A percentile compares a stretch with the other conserved stretches of the same genome.
These are phyloP conservation scores for Metschnikowia lachancei DNA, from an alignment of 805 yeast species.

Conservation along the genomic window DNA sequence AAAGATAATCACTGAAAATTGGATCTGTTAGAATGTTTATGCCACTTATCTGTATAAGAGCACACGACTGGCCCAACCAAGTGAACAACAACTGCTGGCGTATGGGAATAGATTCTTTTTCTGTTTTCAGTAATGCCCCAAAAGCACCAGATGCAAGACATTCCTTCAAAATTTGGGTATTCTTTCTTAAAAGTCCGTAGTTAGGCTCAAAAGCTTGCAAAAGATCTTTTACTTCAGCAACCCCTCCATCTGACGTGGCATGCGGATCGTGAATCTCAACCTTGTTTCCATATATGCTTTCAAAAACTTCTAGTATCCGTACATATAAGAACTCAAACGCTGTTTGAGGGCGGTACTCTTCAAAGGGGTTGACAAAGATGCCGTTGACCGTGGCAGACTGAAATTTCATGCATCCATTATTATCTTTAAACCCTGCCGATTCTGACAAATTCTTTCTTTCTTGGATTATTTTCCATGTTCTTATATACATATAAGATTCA, in stretches of 20 bases:
- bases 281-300: slow-evolving; percentile 43
- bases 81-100: slow-evolving; percentile 61
- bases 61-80: slow-evolving; percentile 94
- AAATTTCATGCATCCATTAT: slow-evolving; percentile 21
- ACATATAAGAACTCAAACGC: slow-evolving; percentile 78
- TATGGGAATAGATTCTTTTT: slow-evolving; percentile 2
- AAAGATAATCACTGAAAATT: slow-evolving; percentile 61
- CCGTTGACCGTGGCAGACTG: slow-evolving; percentile 56
- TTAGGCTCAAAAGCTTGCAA: slow-evolving; percentile 65
- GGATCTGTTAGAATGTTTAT: slow-evolving; percentile 87
- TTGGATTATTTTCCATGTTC: slow-evolving; percentile 55
- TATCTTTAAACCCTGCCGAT: neutral
- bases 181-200: slow-evolving; percentile 41
- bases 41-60: slow-evolving; percentile 66
- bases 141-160: slow-evolving; percentile 25
- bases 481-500: slow-evolving; percentile 57
- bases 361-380: slow-evolving; percentile 85
- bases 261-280: slow-evolving; percentile 37
- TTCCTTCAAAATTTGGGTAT: slow-evolving; percentile 28
- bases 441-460: slow-evolving; percentile 10
- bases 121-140: slow-evolving; percentile 13
- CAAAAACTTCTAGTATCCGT: slow-evolving; percentile 67
- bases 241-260: slow-evolving; percentile 39
- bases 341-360: slow-evolving; percentile 87
- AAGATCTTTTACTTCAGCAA: slow-evolving; percentile 42